Base-by-base conservation (phyloP, 225 moss, liverwort and hornwort genomes). In the Bryoerythrophyllum caledonicum region DNA sequence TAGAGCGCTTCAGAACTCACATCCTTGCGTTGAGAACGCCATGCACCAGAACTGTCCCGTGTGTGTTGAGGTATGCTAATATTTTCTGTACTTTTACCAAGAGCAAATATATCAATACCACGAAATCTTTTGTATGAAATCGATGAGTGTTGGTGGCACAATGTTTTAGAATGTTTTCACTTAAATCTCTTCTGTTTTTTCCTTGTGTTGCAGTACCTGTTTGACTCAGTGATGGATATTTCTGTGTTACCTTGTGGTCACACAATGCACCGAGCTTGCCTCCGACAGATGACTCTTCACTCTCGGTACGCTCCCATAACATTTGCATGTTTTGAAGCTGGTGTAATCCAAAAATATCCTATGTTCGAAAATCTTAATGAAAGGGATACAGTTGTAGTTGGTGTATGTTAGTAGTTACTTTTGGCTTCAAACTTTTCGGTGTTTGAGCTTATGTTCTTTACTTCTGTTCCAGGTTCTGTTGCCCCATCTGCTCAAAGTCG, bases 31-130 rank as follows among this genome's bases (percentile, higher is more conserved):
- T 48, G 84, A 84, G 74, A 94, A 93, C 26, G 91, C 94, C 14
- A 93, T 99, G 97, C 97, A 99, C 70, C 97, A 94, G 66, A 91
- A 99, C 70, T 99, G 97, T 74, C 93, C 97, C 8, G 88, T 99
- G 16, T 99, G 97, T 73, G 86, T 95, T 77, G 95, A 95, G 92
- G 95, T 95, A 83, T 28, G 16, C 32, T 37, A 21, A 55, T 74
- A 68, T 34, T 10, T 23, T 28, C 14, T 23, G 32, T 32, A 32
- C 5, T 32, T 41, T 41, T 41, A 44, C 44, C 44, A 14, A 0
- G 44, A 44, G 44, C 2, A 44, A 44, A n/a, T 10, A 44, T 44
- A 44, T 2, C 3, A 44, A 12, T 44, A 44, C 3, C 13, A 44
- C 3, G n/a, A n/a, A n/a, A n/a, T n/a, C n/a, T n/a, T n/a, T n/a